Base-by-base conservation (phyloP, 768 basidiomycete species). In the Rhodotorula diobovata region DNA sequence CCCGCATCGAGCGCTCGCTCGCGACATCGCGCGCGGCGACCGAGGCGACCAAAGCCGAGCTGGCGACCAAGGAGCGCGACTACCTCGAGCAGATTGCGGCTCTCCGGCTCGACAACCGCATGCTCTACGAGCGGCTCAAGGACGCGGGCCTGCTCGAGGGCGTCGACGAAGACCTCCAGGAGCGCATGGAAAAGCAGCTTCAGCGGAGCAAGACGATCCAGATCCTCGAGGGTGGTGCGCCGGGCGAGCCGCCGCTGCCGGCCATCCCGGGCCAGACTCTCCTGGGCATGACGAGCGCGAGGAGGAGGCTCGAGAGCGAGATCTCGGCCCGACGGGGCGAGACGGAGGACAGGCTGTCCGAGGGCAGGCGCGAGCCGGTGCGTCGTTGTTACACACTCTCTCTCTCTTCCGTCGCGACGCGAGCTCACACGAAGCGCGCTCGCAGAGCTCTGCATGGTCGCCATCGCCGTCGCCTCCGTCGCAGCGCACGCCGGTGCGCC, bases 81-180 rank as follows among this genome's bases (percentile, higher is more conserved):
- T 93, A 93, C 78, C 90, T 94, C 78, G 90, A 92, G 67, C 87
- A 87, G 75, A 91, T 97, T 67, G 84, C 86, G 8, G 90, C 95
- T 79, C 87, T 95, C 23, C 93, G 96, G 78, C 85, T 88, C 21
- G 91, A 96, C 82, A 94, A 95, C 71, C 86, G 90, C 84, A 93
- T 96, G 79, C 81, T 97, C 28, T 98, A 94, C 83, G 85, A 89
- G 75, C 95, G 96, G 92, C 83, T 98, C 64, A 90, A 87, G 79
- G 90, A 95, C 77, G 85, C 89, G 46, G 76, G 78, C 34, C 87
- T 89, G 23, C 85, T 91, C 48, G 89, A 90, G 66, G 85, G 85
- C 71, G 86, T 93, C 69, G 81, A 90, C 30, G 90, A 79, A 84
- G 85, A 85, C 54, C 84, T 98, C 51, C 88, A 96, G 14, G 85